These are phyloP conservation scores for Lecanicillium sp. DNA, from an alignment of 2,329 filamentous ascomycete species.

Conservation along the genomic window DNA sequence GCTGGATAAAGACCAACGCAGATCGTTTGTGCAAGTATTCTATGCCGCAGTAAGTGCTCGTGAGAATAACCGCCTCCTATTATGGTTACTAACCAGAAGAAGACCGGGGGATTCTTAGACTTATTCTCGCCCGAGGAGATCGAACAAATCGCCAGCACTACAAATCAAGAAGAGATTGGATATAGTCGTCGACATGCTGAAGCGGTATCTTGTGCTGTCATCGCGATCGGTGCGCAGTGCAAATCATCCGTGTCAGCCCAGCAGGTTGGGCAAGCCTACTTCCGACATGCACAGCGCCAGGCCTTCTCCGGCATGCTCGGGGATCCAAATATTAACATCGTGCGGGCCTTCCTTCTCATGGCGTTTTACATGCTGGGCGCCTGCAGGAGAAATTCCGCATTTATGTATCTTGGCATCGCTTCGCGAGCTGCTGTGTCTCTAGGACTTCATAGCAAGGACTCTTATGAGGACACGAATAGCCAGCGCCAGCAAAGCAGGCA, in stretches of 20 bases:
- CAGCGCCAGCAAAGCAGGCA: constrained; percentile 20
- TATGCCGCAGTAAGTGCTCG: constrained; percentile 5
- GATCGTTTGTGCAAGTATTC: neutral
- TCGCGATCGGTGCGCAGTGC: constrained; percentile 49
- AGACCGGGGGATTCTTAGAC: constrained; percentile 13
- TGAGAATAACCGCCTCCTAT: too few species aligned
- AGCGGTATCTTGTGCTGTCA: constrained; percentile 33
- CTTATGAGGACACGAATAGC: constrained; percentile 22
- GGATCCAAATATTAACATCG: constrained; percentile 47
- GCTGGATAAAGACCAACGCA: neutral
- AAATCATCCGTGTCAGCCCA: constrained; percentile 24
- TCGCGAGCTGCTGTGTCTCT: constrained; percentile 50
- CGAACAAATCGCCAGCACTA: neutral
- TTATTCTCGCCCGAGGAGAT: constrained; percentile 7
- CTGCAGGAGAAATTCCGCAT: constrained; percentile 53
- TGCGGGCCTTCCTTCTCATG: constrained; percentile 48
- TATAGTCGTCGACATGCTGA: neutral
- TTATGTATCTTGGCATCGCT: constrained; percentile 58
- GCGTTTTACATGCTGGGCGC: constrained; percentile 54
- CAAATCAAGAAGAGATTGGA: constrained; percentile 4
- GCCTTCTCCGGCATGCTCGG: constrained; percentile 47
- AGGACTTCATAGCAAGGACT: constrained; percentile 42
- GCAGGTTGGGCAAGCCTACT: constrained; percentile 32
- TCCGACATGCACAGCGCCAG: constrained; percentile 40
- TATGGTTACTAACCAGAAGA: neutral